phyloP scores from a whole-genome alignment of 768 basidiomycete species.

The Lactarius deliciosus region DNA sequence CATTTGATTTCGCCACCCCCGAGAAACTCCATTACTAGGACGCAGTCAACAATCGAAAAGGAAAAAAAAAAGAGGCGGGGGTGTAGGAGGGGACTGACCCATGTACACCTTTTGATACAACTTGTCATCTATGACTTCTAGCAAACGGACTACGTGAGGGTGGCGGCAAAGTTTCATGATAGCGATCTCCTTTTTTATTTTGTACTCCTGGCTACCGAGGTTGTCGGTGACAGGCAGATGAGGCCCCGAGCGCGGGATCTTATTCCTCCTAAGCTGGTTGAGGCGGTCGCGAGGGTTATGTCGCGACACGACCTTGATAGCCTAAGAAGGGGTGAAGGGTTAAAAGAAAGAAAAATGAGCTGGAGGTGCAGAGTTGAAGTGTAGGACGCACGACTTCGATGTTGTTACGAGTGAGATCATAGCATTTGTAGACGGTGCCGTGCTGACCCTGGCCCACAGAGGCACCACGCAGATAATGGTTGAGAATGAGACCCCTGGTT shows the following conservation, averaged over 20 bases:
- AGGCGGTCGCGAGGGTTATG: conserved; percentile 71
- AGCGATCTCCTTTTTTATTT: conserved; percentile 91
- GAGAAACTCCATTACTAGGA: conserved; percentile 91
- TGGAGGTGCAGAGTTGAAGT: not conserved
- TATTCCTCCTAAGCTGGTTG: conserved; percentile 43
- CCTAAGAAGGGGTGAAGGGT: conserved; percentile 41
- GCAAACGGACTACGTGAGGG: conserved; percentile 83
- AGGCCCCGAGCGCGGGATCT: conserved; percentile 43
- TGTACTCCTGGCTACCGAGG: conserved; percentile 70
- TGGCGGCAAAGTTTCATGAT: conserved; percentile 98
- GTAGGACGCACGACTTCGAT: conserved; percentile 43
- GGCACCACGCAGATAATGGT: conserved; percentile 79
- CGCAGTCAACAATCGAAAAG: conserved; percentile 20
- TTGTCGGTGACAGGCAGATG: conserved; percentile 64
- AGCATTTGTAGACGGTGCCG: conserved; percentile 82
- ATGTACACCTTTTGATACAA: conserved; percentile 88
- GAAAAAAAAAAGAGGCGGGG: conserved; percentile 15
- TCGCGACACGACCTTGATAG: conserved; percentile 76
- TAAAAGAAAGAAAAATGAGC: not conserved
- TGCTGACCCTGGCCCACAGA: conserved; percentile 88
- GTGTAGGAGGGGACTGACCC: conserved; percentile 48
- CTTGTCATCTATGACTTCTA: conserved; percentile 94
- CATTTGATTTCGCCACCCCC: conserved; percentile 95
- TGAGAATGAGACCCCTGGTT: conserved; percentile 54
- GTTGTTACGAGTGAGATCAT: conserved; percentile 44